Conservation (phyloP, 2,329 filamentous ascomycete species). For the Cordyceps cateniannulata region DNA sequence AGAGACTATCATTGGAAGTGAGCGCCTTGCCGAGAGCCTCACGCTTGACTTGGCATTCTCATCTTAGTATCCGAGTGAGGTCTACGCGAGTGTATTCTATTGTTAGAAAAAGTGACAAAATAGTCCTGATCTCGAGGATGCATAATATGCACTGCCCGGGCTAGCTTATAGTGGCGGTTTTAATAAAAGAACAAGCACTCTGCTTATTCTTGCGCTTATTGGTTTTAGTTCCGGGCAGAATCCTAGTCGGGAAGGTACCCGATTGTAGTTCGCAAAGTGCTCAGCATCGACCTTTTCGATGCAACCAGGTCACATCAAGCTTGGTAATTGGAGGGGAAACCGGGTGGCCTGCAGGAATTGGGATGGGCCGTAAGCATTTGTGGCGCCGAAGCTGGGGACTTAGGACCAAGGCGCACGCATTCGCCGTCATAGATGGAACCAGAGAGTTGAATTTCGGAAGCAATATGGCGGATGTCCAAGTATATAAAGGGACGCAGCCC, state of each 20-base stretch:
- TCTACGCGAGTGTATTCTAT: background rate
- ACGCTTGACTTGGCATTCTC: background rate
- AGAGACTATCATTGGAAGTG: no score
- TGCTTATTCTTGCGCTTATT: background rate
- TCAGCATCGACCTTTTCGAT: background rate
- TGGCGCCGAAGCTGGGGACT: background rate
- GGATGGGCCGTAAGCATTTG: background rate
- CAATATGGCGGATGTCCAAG: background rate
- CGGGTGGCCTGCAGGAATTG: background rate
- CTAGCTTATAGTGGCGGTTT: slow-evolving; percentile 1
- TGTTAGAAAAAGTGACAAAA: background rate
- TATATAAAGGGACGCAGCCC: background rate
- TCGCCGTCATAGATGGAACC: background rate
- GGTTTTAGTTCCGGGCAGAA: background rate
- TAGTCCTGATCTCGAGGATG: background rate
- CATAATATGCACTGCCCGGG: background rate
- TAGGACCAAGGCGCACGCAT: background rate
- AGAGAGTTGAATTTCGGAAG: background rate
- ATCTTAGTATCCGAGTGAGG: background rate
- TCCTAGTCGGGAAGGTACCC: background rate
- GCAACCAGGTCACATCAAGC: background rate
- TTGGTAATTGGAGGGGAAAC: background rate
- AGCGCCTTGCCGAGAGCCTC: background rate
- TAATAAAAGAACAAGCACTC: background rate
- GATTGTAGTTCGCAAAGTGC: background rate